Base-by-base conservation (phyloP, 2,329 filamentous ascomycete genomes). In the Pseudonectria buxi region DNA sequence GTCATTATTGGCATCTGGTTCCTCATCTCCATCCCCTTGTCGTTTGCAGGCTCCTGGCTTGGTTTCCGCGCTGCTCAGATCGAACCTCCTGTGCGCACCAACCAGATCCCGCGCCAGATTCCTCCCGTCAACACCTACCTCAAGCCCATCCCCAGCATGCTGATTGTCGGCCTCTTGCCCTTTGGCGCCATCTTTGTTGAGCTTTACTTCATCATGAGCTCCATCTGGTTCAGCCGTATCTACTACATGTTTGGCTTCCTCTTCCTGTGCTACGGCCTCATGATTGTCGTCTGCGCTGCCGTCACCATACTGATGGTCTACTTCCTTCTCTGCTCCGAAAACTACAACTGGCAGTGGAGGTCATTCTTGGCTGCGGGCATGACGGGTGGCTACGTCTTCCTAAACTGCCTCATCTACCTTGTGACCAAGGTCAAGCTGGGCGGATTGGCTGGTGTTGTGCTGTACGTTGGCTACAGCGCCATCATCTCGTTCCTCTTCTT, bases 211-310 rank as follows among this genome's bases (percentile, higher is more conserved):
- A 95, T 98, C 69, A 94, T 98, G 86, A 94, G 83, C 65, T 94
- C 86, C 16, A 90, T 98, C 58, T 98, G 92, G 92, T 95, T 94
- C 64, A 90, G 83, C 69, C 87, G 92, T 64, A 92, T 98, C 48
- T 98, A 98, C 72, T 98, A 98, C 74, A 98, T 98, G 92, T 98
- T 98, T 54, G 92, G 92, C 14, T 98, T 98, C 73, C 70, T 98
- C 25, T 98, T 98, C 72, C 75, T 98, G 37, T 95, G 89, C 72
- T 98, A 95, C 56, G 89, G 86, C 10, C 76, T 98, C 32, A 95
- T 98, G 88, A 87, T 96, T 51, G 84, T 95, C 51, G 96, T 92
- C 1, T 88, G 84, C 40, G 90, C 90, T 0, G 83, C 89, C 1
- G 90, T 94, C 27, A 96, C 92, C 1, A 81, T 96, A 7, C 69